A percentile compares a stretch with the other conserved stretches of the same genome.
phyloP scores from a whole-genome alignment of 2,329 filamentous ascomycete species.

The Colletotrichum tabaci region DNA sequence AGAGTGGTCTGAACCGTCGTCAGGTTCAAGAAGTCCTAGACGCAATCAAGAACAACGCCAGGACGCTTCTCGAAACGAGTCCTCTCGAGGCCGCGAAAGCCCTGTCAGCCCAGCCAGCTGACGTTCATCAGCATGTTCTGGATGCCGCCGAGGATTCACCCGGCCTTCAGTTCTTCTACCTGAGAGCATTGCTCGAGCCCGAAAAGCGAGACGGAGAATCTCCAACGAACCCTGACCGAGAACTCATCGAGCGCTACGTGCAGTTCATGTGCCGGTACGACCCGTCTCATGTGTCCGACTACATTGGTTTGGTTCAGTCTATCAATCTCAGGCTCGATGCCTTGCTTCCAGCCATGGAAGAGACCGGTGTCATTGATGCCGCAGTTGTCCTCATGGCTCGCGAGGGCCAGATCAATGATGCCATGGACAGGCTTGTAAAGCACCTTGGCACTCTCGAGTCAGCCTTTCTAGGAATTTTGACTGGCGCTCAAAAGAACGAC shows the following conservation, averaged over 20 bases:
- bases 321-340: slow-evolving; percentile 80
- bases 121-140: slow-evolving; percentile 78
- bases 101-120: slow-evolving; percentile 72
- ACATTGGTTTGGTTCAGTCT: slow-evolving; percentile 82
- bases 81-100: slow-evolving; percentile 75
- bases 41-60: slow-evolving; percentile 76
- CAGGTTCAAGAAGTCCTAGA: slow-evolving; percentile 80
- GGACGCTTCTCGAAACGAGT: slow-evolving; percentile 77
- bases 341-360: slow-evolving; percentile 89
- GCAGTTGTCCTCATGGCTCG: slow-evolving; percentile 91
- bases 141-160: slow-evolving; percentile 72
- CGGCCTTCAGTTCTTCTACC: slow-evolving; percentile 81
- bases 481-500: slow-evolving; percentile 69
- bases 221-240: slow-evolving; percentile 59
- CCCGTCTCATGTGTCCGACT: slow-evolving; percentile 85
- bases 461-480: slow-evolving; percentile 81
- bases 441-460: slow-evolving; percentile 87
- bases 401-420: slow-evolving; percentile 85
- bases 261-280: slow-evolving; percentile 93
- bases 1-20: slow-evolving; percentile 74
- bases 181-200: slow-evolving; percentile 81
- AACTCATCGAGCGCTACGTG: slow-evolving; percentile 87
- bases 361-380: slow-evolving; percentile 91
- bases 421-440: slow-evolving; percentile 86
- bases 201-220: slow-evolving; percentile 51